Evolutionary conservation across 2,329 filamentous ascomycete genomes (phyloP), one percentile per base, ranked within the genome.

Genomic region (Sordariomycetes sp.): DNA sequence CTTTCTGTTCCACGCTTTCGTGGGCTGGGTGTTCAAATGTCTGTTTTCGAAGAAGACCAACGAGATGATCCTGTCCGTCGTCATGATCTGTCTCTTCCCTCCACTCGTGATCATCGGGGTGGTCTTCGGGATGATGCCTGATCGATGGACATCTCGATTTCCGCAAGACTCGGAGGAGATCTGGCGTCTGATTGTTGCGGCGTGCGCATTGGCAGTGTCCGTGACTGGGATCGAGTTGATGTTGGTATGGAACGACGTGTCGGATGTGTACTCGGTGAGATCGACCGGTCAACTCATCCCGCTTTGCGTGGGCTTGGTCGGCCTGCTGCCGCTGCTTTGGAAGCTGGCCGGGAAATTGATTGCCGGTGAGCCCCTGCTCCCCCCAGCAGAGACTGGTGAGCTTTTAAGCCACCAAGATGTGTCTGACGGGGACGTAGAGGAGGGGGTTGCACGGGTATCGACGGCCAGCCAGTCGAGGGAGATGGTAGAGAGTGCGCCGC

Each of bases 231-330:
- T 33, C 31, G 31, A 33, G 11, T 14, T 33, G 8, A n/a, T 19
- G 14, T 11, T 33, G 8, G 6, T 21, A 18, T 33, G 31, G 31
- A 33, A 33, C 19, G 21, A 17, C 21, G 19, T 33, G 12, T 23
- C 18, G 4, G 31, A 16, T 8, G 31, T 33, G 12, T 33, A 33
- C 10, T 19, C 16, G 18, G 21, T 33, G 3, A 6, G 14, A 12
- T 33, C 31, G 8, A 33, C 31, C 11, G 31, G 31, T 6, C 31
- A 33, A 20, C 21, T 33, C 12, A 33, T 33, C 14, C 31, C 31
- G 7, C 21, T 33, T 11, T 10, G 10, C 11, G 14, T 23, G 11
- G 31, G 31, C n/a, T 24, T 33, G 21, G 31, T 33, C 3, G 18
- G 31, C 18, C 18, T 33, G n/a, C n/a, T 33, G 21, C 31, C 31